Percentiles rank a stretch among this genome's conserved stretches.
phyloP scores from a whole-genome alignment of 352 stramenopile genomes.

The Phytophthora europaea region DNA sequence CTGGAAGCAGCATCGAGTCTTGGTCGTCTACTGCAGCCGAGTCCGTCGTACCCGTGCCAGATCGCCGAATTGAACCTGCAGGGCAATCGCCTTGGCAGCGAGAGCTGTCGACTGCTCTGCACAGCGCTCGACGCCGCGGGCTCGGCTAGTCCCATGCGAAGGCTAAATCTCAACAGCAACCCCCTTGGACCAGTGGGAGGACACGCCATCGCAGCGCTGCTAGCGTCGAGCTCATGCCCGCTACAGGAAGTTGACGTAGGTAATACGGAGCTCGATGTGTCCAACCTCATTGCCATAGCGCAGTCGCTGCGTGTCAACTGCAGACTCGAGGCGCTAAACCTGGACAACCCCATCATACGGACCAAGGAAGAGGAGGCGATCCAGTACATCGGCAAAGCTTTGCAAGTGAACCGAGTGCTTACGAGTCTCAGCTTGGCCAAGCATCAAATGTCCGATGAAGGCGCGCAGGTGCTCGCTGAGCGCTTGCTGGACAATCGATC shows the following conservation, averaged over 20 bases:
- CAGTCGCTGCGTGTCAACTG: conserved; percentile 58
- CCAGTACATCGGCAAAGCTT: conserved; percentile 81
- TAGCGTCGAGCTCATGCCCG: conserved; percentile 29
- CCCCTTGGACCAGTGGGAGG: conserved; percentile 58
- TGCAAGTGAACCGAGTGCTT: conserved; percentile 77
- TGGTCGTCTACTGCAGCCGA: conserved; percentile 56
- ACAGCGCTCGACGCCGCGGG: conserved; percentile 48
- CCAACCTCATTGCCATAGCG: conserved; percentile 77
- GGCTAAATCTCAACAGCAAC: conserved; percentile 64
- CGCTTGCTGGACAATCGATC: conserved; percentile 73
- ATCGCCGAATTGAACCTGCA: conserved; percentile 68
- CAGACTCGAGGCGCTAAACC: conserved; percentile 50
- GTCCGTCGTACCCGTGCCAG: conserved; percentile 56
- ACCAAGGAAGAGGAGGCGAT: conserved; percentile 77
- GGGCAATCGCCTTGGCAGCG: conserved; percentile 66
- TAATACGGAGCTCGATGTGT: conserved; percentile 10
- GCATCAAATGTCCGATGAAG: conserved; percentile 76
- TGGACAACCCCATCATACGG: conserved; percentile 70
- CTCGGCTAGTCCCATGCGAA: conserved; percentile 42
- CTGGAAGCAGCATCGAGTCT: conserved; percentile 60
- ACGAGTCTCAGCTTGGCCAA: conserved; percentile 70
- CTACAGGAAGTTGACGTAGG: not conserved
- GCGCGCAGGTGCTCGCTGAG: conserved; percentile 77
- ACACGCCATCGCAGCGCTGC: conserved; percentile 60
- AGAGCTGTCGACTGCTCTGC: conserved; percentile 71